A percentile compares a stretch with the other conserved stretches of the same genome.
These are phyloP conservation scores for Botrytis medusae DNA, from an alignment of 2,329 filamentous ascomycete genomes.

Conservation along the genomic window DNA sequence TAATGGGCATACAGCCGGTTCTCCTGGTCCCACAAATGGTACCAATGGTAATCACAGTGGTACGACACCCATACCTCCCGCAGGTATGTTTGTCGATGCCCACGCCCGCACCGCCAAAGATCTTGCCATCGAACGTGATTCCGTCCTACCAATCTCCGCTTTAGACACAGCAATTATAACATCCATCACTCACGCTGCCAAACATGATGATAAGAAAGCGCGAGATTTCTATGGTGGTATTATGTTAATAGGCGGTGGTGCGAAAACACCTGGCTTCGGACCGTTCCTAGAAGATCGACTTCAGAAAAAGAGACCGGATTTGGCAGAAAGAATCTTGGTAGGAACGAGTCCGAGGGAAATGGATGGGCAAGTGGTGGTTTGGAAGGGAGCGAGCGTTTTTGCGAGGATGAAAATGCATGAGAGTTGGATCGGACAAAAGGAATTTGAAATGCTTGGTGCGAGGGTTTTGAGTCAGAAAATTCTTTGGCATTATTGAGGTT, in stretches of 20 bases:
- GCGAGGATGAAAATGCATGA: conserved; percentile 84
- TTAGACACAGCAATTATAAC: conserved; percentile 89
- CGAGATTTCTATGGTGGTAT: conserved; percentile 87
- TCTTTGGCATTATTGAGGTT: conserved; percentile 36
- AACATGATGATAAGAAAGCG: conserved; percentile 87
- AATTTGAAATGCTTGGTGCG: conserved; percentile 83
- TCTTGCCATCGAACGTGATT: conserved; percentile 70
- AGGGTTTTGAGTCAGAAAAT: conserved; percentile 83
- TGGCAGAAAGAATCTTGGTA: conserved; percentile 60
- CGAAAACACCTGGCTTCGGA: conserved; percentile 77
- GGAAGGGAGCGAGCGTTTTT: conserved; percentile 98
- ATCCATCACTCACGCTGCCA: conserved; percentile 82
- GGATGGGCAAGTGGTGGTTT: conserved; percentile 94
- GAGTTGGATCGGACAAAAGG: conserved; percentile 84
- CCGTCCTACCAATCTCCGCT: conserved; percentile 76
- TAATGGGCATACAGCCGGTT: conserved; percentile 31
- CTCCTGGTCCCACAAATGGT: conserved; percentile 35
- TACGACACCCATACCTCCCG: conserved; percentile 45
- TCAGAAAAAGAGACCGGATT: conserved; percentile 62
- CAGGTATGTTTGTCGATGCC: conserved; percentile 42
- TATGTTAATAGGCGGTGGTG: conserved; percentile 85
- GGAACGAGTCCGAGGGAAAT: conserved; percentile 81
- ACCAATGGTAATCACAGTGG: conserved; percentile 51
- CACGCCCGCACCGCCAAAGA: conserved; percentile 43
- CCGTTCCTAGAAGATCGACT: conserved; percentile 81